Conservation (phyloP, 2,329 filamentous ascomycete species). For the Penicillium brasilianum region DNA sequence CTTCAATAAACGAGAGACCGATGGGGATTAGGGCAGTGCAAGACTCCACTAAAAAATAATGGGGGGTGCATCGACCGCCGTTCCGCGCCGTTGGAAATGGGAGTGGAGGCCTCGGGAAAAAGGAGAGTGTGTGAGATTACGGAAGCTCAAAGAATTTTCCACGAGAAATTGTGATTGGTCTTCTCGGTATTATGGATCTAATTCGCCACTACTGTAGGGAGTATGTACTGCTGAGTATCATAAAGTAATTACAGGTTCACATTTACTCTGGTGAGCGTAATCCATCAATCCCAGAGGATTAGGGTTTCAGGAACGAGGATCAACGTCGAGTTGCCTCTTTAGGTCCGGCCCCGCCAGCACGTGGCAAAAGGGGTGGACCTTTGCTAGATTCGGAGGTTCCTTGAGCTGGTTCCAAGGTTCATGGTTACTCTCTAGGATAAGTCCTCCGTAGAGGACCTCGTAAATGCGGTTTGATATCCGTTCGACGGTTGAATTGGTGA, state of each 20-base stretch:
- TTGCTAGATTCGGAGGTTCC: background rate
- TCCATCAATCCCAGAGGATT: background rate
- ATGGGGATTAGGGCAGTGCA: slow-evolving; percentile 16
- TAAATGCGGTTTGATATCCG: background rate
- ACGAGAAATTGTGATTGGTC: background rate
- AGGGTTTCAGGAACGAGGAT: slow-evolving; percentile 2
- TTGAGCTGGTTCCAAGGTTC: slow-evolving; percentile 7
- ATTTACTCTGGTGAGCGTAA: background rate
- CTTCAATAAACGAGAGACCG: slow-evolving; percentile 30
- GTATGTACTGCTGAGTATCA: background rate
- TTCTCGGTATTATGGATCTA: background rate
- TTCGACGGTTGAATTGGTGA: background rate
- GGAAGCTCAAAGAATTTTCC: slow-evolving; percentile 14
- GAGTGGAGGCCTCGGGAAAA: slow-evolving; percentile 23
- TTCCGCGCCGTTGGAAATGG: slow-evolving; percentile 33
- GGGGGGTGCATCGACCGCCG: slow-evolving; percentile 19
- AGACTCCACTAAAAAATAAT: slow-evolving; percentile 20
- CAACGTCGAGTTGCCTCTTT: slow-evolving; percentile 14
- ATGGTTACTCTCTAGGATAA: background rate
- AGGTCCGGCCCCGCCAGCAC: slow-evolving; percentile 16
- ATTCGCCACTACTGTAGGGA: background rate
- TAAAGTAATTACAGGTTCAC: background rate
- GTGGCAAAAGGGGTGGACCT: slow-evolving; percentile 17
- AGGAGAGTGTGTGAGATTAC: slow-evolving; percentile 8
- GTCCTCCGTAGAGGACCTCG: background rate